phyloP scores from a whole-genome alignment of 2,329 filamentous ascomycete species.

The Trichoderma asperellum region DNA sequence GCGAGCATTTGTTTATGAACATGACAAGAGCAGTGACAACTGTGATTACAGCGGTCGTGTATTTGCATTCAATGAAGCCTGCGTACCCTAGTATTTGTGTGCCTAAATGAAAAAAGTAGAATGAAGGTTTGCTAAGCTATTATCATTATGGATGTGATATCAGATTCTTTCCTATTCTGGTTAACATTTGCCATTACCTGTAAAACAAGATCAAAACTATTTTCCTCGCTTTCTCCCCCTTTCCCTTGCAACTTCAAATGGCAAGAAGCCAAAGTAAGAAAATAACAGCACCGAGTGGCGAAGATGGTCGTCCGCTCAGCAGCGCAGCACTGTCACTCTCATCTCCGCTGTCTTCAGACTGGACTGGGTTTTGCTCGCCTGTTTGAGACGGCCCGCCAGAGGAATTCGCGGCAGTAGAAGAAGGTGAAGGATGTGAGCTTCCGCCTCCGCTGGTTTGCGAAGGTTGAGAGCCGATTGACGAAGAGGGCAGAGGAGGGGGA shows the following conservation, averaged over 20 bases:
- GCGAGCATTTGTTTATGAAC: slow-evolving; percentile 25
- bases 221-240: background rate
- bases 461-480: background rate
- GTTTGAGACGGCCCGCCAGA: slow-evolving; percentile 14
- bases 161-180: background rate
- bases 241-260: background rate
- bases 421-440: background rate
- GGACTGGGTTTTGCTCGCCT: slow-evolving; percentile 3
- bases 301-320: slow-evolving; percentile 19
- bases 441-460: background rate
- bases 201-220: background rate
- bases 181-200: background rate
- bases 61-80: background rate
- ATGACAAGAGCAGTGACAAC: slow-evolving; percentile 16
- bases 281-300: slow-evolving; percentile 29
- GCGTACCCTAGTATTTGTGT: background rate
- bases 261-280: slow-evolving; percentile 30
- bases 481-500: slow-evolving; percentile 5
- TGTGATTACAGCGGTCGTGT: slow-evolving; percentile 2
- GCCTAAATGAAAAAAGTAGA: background rate
- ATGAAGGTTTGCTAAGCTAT: background rate
- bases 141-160: background rate
- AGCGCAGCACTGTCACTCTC: slow-evolving; percentile 26
- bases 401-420: background rate
- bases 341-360: slow-evolving; percentile 3